Percentiles rank a stretch among this genome's conserved stretches.
These are phyloP conservation scores for Dendrobium officinale DNA, from an alignment of 106 monocot genomes.

Conservation along the genomic window DNA sequence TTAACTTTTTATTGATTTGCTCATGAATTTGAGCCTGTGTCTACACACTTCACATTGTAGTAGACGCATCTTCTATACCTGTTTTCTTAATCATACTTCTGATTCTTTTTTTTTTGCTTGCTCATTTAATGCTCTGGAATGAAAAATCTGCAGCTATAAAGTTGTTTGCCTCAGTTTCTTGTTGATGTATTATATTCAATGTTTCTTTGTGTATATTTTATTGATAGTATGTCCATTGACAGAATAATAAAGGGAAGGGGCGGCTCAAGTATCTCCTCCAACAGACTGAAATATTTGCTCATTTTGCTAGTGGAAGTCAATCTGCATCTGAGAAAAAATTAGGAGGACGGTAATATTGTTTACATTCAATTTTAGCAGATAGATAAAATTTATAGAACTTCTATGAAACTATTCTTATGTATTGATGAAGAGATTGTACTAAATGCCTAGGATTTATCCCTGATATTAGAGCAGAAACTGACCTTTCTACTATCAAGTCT, in stretches of 20 bases:
- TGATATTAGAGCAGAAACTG: neutral
- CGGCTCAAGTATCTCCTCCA: slow-evolving; percentile 65
- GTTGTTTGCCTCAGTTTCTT: neutral
- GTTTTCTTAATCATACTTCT: neutral
- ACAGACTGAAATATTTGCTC: slow-evolving; percentile 81
- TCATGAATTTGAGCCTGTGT: neutral
- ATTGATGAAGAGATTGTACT: neutral
- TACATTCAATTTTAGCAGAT: neutral
- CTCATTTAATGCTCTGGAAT: neutral
- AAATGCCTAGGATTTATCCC: neutral
- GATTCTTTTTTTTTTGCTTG: neutral
- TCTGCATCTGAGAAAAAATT: slow-evolving; percentile 41
- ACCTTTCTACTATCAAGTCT: neutral
- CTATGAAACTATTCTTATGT: neutral
- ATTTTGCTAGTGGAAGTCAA: slow-evolving; percentile 72
- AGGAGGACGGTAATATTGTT: slow-evolving; percentile 46
- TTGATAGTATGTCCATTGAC: slow-evolving; percentile 10
- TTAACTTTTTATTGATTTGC: neutral
- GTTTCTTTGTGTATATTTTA: neutral
- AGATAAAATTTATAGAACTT: neutral
- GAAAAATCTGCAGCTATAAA: neutral
- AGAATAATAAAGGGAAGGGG: slow-evolving; percentile 80
- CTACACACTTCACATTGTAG: too few relatives aligned
- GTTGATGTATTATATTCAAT: neutral
- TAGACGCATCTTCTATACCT: neutral